phyloP scores from a whole-genome alignment of 2,329 filamentous ascomycete species.

The Fusarium chlamydosporum region DNA sequence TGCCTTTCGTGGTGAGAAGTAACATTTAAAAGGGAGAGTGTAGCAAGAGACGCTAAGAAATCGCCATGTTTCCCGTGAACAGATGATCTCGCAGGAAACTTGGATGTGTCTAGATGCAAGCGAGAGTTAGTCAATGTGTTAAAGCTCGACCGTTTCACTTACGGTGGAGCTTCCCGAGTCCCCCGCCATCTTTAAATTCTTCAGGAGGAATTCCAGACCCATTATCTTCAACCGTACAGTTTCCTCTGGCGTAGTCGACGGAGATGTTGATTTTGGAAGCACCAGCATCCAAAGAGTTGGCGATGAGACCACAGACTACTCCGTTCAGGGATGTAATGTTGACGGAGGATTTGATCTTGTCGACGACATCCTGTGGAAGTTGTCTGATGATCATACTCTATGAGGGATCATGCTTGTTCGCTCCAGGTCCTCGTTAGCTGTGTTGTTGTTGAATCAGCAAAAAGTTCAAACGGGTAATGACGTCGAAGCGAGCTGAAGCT shows the following conservation, averaged over 20 bases:
- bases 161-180: conserved; percentile 82
- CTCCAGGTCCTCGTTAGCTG: conserved; percentile 1
- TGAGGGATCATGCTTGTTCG: conserved; percentile 38
- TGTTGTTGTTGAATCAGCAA: conserved; percentile 27
- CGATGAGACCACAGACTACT: conserved; percentile 79
- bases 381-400: conserved; percentile 73
- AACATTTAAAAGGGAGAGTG: conserved; percentile 82
- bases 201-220: conserved; percentile 79
- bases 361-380: conserved; percentile 77
- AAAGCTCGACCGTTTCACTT: conserved; percentile 53
- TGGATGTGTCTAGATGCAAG: conserved; percentile 80
- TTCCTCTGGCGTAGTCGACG: conserved; percentile 81
- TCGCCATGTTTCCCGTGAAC: conserved; percentile 77
- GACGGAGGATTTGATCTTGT: conserved; percentile 89
- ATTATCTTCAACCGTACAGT: conserved; percentile 86
- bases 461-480: conserved; percentile 28
- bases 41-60: conserved; percentile 83
- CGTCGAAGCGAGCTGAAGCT: conserved; percentile 40
- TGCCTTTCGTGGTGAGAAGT: conserved; percentile 76
- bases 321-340: conserved; percentile 80
- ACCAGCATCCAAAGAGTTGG: conserved; percentile 87
- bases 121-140: conserved; percentile 21
- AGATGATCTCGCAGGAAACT: conserved; percentile 63
- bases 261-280: conserved; percentile 77
- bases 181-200: conserved; percentile 80